These are phyloP conservation scores for Graphiopsis chlorocephala DNA, from an alignment of 2,329 filamentous ascomycete species.

Conservation along the genomic window DNA sequence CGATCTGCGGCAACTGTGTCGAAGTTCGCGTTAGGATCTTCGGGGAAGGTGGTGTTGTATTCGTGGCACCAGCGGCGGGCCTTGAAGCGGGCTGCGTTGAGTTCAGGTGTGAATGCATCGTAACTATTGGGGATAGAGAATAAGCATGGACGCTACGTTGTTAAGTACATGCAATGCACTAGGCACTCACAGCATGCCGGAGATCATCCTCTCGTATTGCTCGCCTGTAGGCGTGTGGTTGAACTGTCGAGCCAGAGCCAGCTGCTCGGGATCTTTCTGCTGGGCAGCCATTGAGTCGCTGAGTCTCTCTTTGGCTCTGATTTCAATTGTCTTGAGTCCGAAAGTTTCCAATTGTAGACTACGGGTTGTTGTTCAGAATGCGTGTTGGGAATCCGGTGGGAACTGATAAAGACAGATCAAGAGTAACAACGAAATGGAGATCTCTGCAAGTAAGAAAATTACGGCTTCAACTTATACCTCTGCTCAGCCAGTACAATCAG, in stretches of 20 bases:
- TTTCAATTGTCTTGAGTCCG: neutral
- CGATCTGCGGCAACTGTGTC: conserved; percentile 12
- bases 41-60: conserved; percentile 58
- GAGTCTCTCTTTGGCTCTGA: neutral
- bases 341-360: neutral
- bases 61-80: conserved; percentile 56
- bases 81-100: conserved; percentile 52
- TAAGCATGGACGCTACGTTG: neutral
- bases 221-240: conserved; percentile 57
- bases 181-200: conserved; percentile 49
- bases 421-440: neutral
- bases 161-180: conserved; percentile 27
- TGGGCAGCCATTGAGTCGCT: conserved; percentile 27
- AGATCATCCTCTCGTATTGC: conserved; percentile 64
- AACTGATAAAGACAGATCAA: neutral
- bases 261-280: conserved; percentile 43
- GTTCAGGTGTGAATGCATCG: conserved; percentile 48
- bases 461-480: neutral
- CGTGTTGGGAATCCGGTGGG: neutral
- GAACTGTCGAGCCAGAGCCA: conserved; percentile 49
- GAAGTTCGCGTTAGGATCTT: conserved; percentile 17
- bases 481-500: neutral
- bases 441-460: neutral
- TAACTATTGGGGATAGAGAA: conserved; percentile 29
- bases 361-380: neutral